A percentile compares a stretch with the other conserved stretches of the same genome.
Evolutionary conservation across 768 basidiomycete species (phyloP).

Genomic region (Tylopilus rubrobrunneus): DNA sequence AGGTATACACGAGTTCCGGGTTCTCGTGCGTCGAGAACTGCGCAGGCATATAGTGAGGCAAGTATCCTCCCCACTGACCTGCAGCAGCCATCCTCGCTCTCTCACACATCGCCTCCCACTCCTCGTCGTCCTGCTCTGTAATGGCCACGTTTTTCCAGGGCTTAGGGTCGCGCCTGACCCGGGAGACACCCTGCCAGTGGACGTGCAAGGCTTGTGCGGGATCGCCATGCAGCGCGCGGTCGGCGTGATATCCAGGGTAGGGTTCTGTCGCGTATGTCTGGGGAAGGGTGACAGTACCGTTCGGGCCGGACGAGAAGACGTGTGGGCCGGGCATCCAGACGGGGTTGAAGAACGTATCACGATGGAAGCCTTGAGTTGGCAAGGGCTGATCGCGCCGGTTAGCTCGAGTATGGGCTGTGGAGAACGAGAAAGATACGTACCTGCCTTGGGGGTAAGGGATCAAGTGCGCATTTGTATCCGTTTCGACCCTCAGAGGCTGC

Average conservation of each 20-base stretch:
- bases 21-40: too few species aligned
- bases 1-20: not conserved
- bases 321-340: conserved; percentile 27
- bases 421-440: not conserved
- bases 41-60: not conserved
- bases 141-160: conserved; percentile 17
- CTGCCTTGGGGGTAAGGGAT: not conserved
- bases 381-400: not conserved
- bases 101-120: not conserved
- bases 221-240: too few species aligned
- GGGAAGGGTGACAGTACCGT: not conserved
- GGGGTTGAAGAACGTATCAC: conserved; percentile 41
- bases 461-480: not conserved
- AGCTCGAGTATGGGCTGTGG: not conserved
- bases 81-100: too few species aligned
- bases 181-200: too few species aligned
- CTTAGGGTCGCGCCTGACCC: not conserved
- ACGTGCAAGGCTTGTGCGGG: too few species aligned
- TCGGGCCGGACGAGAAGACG: conserved; percentile 9
- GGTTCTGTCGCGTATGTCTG: too few species aligned
- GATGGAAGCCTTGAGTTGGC: conserved; percentile 39
- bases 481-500: not conserved
- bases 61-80: not conserved
- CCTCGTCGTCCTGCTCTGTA: not conserved
- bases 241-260: not conserved